Evolutionary conservation across 108 stramenopile genomes (phyloP), one percentile per base, ranked within the genome.

Genomic region (Stephanodiscus triporus): DNA sequence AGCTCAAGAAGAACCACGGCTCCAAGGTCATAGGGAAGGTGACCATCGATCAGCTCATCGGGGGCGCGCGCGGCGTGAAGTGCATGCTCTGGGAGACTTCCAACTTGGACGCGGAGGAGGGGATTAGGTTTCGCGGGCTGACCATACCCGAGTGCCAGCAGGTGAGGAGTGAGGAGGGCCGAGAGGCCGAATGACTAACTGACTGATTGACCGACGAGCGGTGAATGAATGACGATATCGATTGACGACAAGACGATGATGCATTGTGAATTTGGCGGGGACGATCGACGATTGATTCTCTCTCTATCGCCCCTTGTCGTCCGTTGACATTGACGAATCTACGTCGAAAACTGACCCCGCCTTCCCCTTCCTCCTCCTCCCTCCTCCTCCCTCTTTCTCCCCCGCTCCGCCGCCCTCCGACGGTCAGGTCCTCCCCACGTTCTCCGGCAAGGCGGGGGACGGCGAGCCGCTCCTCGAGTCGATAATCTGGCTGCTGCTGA

Each of bases 41-140:
- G 8, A 96, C 97, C 53, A 93, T 97, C 58, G 96, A 96, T 76
- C 97, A 98, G 83, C 90, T 95, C 63, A 95, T 98, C 67, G 99
- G 99, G 27, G 99, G 99, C 2, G 98, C 97, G 20, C 92, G 99
- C 60, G 92, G 95, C 37, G 97, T 99, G 70, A 98, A 99, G 83
- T 98, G 97, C 85, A 98, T 99, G 97, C 75, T 98, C 65, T 99
- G 98, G 98, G 99, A 99, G 70, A 99, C 99, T 36, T 97, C 96
- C 68, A 96, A 98, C 80, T 91, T 99, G 70, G 99, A 99, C 78
- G 84, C 99, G 10, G 91, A 97, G 37, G 99, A 99, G 84, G 99
- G 99, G 32, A 99, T 99, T 83, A 96, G 99, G 54, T 99, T 99
- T 89, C 89, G 99, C 24, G 99, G 99, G 34, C 68, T 95, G 78